phyloP scores from a whole-genome alignment of 75 land plant genomes.

The Ceratopteris richardii region DNA sequence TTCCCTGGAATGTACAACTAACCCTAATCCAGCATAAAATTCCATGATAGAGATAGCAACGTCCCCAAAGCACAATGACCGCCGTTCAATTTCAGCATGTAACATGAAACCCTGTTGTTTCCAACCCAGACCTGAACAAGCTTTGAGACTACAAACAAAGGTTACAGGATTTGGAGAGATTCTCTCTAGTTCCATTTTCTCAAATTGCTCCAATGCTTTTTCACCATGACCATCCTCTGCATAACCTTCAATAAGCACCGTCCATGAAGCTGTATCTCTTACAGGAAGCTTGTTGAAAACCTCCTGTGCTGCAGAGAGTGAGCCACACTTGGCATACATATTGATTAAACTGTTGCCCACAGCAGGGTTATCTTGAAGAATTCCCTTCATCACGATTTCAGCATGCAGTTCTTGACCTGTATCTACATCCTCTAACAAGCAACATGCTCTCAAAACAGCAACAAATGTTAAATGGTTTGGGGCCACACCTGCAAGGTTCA shows the following conservation, averaged over 20 bases:
- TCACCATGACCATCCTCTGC: slow-evolving; percentile 3
- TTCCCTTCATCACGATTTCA: slow-evolving; percentile 28
- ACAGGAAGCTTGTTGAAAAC: slow-evolving; percentile 38
- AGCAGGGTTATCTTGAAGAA: slow-evolving; percentile 10
- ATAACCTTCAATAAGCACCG: slow-evolving; percentile 24
- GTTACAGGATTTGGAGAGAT: slow-evolving; percentile 33
- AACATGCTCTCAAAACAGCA: slow-evolving; percentile 36
- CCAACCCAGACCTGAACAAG: slow-evolving; percentile 22
- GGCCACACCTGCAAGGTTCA: slow-evolving; percentile 36
- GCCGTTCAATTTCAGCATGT: slow-evolving; percentile 13
- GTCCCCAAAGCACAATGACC: slow-evolving; percentile 4
- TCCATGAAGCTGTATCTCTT: slow-evolving; percentile 40
- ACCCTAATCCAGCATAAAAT: slow-evolving; percentile 27
- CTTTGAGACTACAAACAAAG: slow-evolving; percentile 23
- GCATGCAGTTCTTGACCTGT: slow-evolving; percentile 59
- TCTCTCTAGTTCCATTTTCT: slow-evolving; percentile 25
- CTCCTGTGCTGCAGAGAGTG: not conserved
- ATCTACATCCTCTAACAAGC: slow-evolving; percentile 32
- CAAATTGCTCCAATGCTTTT: slow-evolving; percentile 32
- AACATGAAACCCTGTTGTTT: slow-evolving; percentile 20
- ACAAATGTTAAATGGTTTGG: slow-evolving; percentile 55
- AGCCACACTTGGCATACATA: slow-evolving; percentile 27
- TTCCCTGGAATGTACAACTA: slow-evolving; percentile 12
- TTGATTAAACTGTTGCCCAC: slow-evolving; percentile 19
- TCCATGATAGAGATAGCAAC: slow-evolving; percentile 14